Percentiles rank a stretch among this genome's conserved stretches.
phyloP scores from a whole-genome alignment of 1,139 yeast genomes.

The Petasospora rhodanensis region DNA sequence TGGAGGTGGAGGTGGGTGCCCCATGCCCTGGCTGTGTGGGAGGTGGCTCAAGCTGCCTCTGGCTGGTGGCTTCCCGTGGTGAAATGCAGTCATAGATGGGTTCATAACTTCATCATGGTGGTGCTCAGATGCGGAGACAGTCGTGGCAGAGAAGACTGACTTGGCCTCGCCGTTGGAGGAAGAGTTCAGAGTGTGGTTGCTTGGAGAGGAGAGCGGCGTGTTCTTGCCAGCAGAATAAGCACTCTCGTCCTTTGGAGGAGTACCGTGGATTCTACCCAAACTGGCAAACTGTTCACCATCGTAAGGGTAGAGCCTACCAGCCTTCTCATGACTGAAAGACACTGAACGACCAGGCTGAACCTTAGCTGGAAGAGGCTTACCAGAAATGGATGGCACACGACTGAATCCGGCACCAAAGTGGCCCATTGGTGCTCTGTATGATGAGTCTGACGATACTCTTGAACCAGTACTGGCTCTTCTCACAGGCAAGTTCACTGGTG shows the following conservation, averaged over 20 bases:
- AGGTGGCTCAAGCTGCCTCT: slow-evolving; percentile 11
- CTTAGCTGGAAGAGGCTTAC: slow-evolving; percentile 3
- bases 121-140: slow-evolving; percentile 21
- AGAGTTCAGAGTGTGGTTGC: slow-evolving; percentile 14
- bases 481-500: slow-evolving; percentile 57
- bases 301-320: slow-evolving; percentile 9
- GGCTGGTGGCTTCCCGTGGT: slow-evolving; percentile 15
- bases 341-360: slow-evolving; percentile 16
- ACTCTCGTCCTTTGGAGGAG: slow-evolving; percentile 6
- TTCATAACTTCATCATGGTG: slow-evolving; percentile 15
- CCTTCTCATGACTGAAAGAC: slow-evolving; percentile 19
- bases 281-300: slow-evolving; percentile 7
- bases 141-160: slow-evolving; percentile 24
- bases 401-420: slow-evolving; percentile 13
- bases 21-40: slow-evolving; percentile 8
- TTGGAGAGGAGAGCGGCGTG: slow-evolving; percentile 13
- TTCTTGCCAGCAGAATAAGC: slow-evolving; percentile 7
- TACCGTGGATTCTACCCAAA: slow-evolving; percentile 2
- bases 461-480: slow-evolving; percentile 36
- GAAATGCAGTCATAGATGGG: too few relatives aligned
- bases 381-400: slow-evolving; percentile 7
- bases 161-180: slow-evolving; percentile 23
- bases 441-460: slow-evolving; percentile 7
- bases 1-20: slow-evolving; percentile 20
- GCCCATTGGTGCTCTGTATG: slow-evolving; percentile 15